Evolutionary conservation across 1,284 basidiomycete genomes (phyloP), one percentile per base, ranked within the genome.

Genomic region (Moesziomyces parantarcticus): DNA sequence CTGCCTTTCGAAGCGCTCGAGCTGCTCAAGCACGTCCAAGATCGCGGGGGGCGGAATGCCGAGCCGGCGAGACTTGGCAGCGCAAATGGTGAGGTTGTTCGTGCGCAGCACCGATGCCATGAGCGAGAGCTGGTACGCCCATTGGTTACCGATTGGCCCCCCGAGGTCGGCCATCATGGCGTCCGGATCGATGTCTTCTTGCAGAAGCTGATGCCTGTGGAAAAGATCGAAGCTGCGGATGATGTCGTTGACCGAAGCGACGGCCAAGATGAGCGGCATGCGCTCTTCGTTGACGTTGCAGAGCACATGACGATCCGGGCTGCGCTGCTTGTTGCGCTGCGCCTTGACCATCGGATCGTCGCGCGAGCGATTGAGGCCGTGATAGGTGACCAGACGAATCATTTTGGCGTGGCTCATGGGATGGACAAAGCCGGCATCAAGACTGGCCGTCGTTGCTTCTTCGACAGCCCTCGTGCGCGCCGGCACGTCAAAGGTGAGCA

Each of bases 131-230:
- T 72, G 69, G 44, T 57, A 58, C 3, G 63, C 69, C 69, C 69
- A 72, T 16, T 57, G 52, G 29, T 57, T 66, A 16, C 58, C 58
- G 26, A 63, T 53, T 3, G 63, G 52, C 2, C 63, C 59, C 1
- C 53, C 59, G 3, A 58, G 45, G n/a, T 67, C 59, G 13, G 51
- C 52, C 36, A 36, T 56, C 54, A 66, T 63, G 11, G 57, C 60
- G 36, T 67, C 63, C 2, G 60, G 51, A 25, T 72, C 69, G 39
- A 72, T 64, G 20, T 72, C 69, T 20, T 72, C 69, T n/a, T 72
- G 63, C 26, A 72, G 34, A 3, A 72, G 52, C 46, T 57, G 54
- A 29, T 66, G 63, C 32, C 59, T 59, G 5, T 72, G 56, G 21
- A 66, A 63, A n/a, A 59, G 32, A 46, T 63, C 60, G 22, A 62